These are phyloP conservation scores for Boletus rubroflammeus DNA, from an alignment of 768 basidiomycete genomes.

Conservation along the genomic window DNA sequence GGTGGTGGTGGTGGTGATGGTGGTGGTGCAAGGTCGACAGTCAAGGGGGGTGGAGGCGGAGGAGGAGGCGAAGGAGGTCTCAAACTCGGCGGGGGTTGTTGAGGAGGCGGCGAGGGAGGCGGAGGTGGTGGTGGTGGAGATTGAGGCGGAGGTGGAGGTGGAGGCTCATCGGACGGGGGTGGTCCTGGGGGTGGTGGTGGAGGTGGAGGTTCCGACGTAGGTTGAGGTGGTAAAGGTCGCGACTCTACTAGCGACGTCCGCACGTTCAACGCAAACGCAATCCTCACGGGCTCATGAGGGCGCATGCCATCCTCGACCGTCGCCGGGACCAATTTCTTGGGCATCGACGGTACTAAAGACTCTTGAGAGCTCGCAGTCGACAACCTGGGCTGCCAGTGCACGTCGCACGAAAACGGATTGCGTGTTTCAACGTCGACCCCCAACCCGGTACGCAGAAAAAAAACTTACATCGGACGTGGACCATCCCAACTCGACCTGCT, in stretches of 20 bases:
- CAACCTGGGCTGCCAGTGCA: slow-evolving; percentile 14
- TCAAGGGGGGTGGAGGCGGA: slow-evolving; percentile 19
- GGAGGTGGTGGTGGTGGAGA: slow-evolving; percentile 27
- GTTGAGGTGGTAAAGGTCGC: slow-evolving; percentile 33
- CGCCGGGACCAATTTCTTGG: slow-evolving; percentile 16
- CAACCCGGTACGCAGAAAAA: neutral
- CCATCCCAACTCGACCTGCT: slow-evolving; percentile 38
- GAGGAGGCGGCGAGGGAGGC: slow-evolving; percentile 27
- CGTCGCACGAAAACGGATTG: slow-evolving; percentile 8
- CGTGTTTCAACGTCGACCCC: neutral
- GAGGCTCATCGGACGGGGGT: slow-evolving; percentile 26
- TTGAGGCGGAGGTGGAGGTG: slow-evolving; percentile 26
- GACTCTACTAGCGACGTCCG: slow-evolving; percentile 24
- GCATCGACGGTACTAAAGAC: slow-evolving; percentile 3
- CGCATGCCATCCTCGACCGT: slow-evolving; percentile 31
- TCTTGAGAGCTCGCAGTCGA: slow-evolving; percentile 16
- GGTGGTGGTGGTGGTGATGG: slow-evolving; percentile 22
- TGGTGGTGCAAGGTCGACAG: slow-evolving; percentile 13
- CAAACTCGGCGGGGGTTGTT: slow-evolving; percentile 25
- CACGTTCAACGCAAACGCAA: slow-evolving; percentile 31
- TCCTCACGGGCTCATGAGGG: slow-evolving; percentile 32
- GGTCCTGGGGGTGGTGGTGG: slow-evolving; percentile 33
- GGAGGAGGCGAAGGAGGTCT: slow-evolving; percentile 21
- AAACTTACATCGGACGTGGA: slow-evolving; percentile 33
- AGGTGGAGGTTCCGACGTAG: slow-evolving; percentile 38